Base-by-base conservation (phyloP, 2,329 filamentous ascomycete genomes). In the Pseudogymnoascus sp. region DNA sequence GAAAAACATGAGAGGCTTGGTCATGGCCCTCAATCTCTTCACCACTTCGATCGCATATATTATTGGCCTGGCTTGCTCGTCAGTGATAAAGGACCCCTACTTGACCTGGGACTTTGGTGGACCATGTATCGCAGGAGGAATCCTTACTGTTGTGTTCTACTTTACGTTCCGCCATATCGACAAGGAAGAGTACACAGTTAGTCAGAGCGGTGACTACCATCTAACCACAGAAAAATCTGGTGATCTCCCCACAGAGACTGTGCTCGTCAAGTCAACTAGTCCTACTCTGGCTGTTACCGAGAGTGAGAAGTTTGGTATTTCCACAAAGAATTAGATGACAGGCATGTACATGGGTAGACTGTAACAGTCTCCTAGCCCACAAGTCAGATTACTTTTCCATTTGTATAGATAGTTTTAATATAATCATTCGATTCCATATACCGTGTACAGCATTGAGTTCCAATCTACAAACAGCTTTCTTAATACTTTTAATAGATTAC, bases 1-100 rank as follows among this genome's bases (percentile, higher is more conserved):
- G 35, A 84, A 82, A 69, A 90, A 90, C 76, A 92, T 92, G 89
- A 87, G 88, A 67, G 89, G 85, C 0, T 81, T 92, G 28, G 86
- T 92, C 68, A 80, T 82, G 74, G 83, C 82, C 28, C 78, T 91
- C 69, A 87, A 86, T 72, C 79, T 91, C 36, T 86, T 89, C 77
- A 89, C 84, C 80, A 87, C 80, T 22, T 88, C 87, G 62, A 78
- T 91, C 67, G 84, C 85, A 1, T 80, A 84, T 38, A 87, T 88
- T 35, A 77, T 91, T 61, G 86, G 84, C 35, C 84, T 89, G 76
- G 86, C 86, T 1, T 80, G 88, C 33, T 81, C 82, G 4, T 77
- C 82, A 0, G 76, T 89, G 1, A 82, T 84, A 0, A 79, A 76
- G 9, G 85, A 90, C 69, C 87, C 87, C 1, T 74, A 87, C 41